These are phyloP conservation scores for Xerocomus alliaceus DNA, from an alignment of 1,284 basidiomycete species.

Conservation along the genomic window DNA sequence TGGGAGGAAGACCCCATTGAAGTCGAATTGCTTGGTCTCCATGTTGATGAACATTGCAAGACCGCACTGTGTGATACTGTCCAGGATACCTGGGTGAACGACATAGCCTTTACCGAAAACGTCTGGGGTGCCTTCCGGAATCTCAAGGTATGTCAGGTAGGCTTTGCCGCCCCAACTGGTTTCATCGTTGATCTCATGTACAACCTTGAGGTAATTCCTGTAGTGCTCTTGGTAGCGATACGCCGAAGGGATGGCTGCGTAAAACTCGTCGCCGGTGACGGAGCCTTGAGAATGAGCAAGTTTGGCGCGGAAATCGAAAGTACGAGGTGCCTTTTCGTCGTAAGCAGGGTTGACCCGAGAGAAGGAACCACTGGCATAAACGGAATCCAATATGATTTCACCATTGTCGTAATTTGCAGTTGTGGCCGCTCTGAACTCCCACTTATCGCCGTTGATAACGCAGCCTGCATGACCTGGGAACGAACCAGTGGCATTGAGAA, in stretches of 20 bases:
- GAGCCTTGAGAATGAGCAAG: constrained; percentile 27
- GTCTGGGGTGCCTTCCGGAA: constrained; percentile 32
- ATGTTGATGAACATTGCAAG: constrained; percentile 42
- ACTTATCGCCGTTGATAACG: constrained; percentile 32
- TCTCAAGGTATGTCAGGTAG: constrained; percentile 34
- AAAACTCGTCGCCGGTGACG: constrained; percentile 34
- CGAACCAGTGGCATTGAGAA: constrained; percentile 25
- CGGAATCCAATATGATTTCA: constrained; percentile 33
- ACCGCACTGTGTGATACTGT: constrained; percentile 42
- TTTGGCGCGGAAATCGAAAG: constrained; percentile 31
- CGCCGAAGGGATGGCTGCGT: constrained; percentile 29
- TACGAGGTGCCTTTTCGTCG: constrained; percentile 25
- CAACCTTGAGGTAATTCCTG: constrained; percentile 35
- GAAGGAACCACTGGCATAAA: constrained; percentile 38
- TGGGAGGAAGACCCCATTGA: constrained; percentile 40
- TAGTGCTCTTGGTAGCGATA: constrained; percentile 37
- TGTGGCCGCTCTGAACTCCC: constrained; percentile 39
- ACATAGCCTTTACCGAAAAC: constrained; percentile 39
- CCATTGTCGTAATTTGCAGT: constrained; percentile 31
- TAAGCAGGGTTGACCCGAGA: constrained; percentile 36
- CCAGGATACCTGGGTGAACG: constrained; percentile 39
- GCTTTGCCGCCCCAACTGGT: constrained; percentile 34
- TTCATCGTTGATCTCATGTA: constrained; percentile 37
- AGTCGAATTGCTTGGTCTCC: constrained; percentile 40
- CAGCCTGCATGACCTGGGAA: constrained; percentile 34